Percentiles rank a stretch among this genome's conserved stretches.
Evolutionary conservation across 192 early-diverging fungal genomes (phyloP).

Genomic region (Podila horticola): DNA sequence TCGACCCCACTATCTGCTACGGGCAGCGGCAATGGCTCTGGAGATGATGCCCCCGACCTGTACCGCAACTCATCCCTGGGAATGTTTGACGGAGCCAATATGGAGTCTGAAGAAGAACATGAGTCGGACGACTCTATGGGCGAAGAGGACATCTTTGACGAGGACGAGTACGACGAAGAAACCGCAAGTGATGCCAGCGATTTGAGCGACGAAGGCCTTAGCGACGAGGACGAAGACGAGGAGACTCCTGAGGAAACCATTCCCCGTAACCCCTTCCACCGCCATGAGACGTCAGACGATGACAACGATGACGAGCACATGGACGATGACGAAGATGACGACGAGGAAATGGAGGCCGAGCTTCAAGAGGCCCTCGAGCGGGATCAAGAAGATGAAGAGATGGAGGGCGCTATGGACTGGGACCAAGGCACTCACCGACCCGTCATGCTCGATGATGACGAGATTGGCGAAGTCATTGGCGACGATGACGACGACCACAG

Average conservation of each 20-base stretch:
- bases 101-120: constrained; percentile 75
- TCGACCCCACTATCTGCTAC: constrained; percentile 54
- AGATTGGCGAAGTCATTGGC: constrained; percentile 53
- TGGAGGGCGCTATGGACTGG: constrained; percentile 60
- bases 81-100: constrained; percentile 79
- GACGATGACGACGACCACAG: constrained; percentile 67
- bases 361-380: constrained; percentile 34
- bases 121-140: constrained; percentile 61
- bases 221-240: constrained; percentile 66
- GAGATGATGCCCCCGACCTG: constrained; percentile 80
- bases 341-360: constrained; percentile 58
- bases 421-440: constrained; percentile 55
- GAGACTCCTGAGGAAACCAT: constrained; percentile 68
- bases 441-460: constrained; percentile 54
- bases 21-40: constrained; percentile 54
- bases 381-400: constrained; percentile 61
- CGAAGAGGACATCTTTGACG: constrained; percentile 75
- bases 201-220: constrained; percentile 61
- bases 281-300: constrained; percentile 15
- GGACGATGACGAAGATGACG: constrained; percentile 59
- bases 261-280: constrained; percentile 56
- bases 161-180: constrained; percentile 78
- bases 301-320: constrained; percentile 52
- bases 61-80: constrained; percentile 87
- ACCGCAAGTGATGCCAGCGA: constrained; percentile 71